Evolutionary conservation across 768 basidiomycete species (phyloP), one percentile per base, ranked within the genome.

Genomic region (Leucogyrophana mollusca): DNA sequence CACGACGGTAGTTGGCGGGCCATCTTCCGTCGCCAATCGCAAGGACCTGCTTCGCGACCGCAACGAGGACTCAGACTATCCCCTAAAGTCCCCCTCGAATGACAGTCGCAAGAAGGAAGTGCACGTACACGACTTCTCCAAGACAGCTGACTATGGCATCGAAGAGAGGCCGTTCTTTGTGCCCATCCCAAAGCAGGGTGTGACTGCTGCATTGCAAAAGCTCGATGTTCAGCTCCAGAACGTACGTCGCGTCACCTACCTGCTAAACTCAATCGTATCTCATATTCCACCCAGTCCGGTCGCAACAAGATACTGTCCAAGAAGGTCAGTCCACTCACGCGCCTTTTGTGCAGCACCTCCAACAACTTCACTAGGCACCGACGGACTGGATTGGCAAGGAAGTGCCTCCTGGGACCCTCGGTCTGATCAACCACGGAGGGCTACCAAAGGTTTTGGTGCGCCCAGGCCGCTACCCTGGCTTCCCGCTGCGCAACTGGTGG

Each of bases 401-500:
- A 63, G 77, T 91, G 38, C 72, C 73, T 23, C 90, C 88, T 2
- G 90, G 90, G 23, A 69, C 67, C 50, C 56, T 90, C 21, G 90
- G 90, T 2, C 67, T 91, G 4, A 83, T 90, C 50, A 89, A 85
- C 59, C 86, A 90, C 58, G 90, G 89, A 70, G 90, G 90, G 47
- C 71, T 80, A 27, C 90, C 90, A 2, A 89, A 90, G 68, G 58
- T 92, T 32, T 58, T 92, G 39, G 84, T 81, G 3, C 76, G 72
- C 35, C 83, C 90, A 4, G 90, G 90, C 23, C 82, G 86, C 8
- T 92, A 92, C 55, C 88, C 90, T 17, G 71, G 76, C 0, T 82
- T 82, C 61, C 87, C 87, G 9, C 69, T 88, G 39, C 73, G 86
- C 3, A 90, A 90, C 51, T 90, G 89, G 89, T 90, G 87, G 87